Percentiles rank a stretch among this genome's conserved stretches.
Evolutionary conservation across 2,329 filamentous ascomycete genomes (phyloP).

Genomic region (Cercospora brassicicola): DNA sequence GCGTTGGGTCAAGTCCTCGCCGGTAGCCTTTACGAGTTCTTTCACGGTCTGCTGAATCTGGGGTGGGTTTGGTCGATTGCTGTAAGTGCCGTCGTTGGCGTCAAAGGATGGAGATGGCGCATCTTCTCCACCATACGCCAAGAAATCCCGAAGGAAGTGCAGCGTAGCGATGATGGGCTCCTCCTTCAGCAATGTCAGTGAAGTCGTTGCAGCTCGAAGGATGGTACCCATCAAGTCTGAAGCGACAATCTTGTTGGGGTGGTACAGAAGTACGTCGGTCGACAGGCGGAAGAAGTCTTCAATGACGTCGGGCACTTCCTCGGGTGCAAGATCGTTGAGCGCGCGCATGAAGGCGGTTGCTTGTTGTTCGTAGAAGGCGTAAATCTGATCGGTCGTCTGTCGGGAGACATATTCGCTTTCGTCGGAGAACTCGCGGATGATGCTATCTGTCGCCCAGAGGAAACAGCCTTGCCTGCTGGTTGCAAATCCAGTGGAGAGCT

Average conservation of each 20-base stretch:
- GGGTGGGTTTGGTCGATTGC: slow-evolving; percentile 59
- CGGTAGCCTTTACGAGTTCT: slow-evolving; percentile 64
- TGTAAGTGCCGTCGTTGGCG: slow-evolving; percentile 44
- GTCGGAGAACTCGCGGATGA: slow-evolving; percentile 91
- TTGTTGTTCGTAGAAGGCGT: slow-evolving; percentile 91
- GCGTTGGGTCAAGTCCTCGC: slow-evolving; percentile 78
- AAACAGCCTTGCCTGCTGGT: slow-evolving; percentile 91
- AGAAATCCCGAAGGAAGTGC: slow-evolving; percentile 87
- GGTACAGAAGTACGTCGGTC: slow-evolving; percentile 89
- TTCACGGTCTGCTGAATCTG: slow-evolving; percentile 74
- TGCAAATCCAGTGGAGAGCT: slow-evolving; percentile 81
- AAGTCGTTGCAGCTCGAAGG: slow-evolving; percentile 81
- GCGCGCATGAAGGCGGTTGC: slow-evolving; percentile 85
- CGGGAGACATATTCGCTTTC: slow-evolving; percentile 81
- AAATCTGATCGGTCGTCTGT: slow-evolving; percentile 82
- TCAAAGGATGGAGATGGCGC: slow-evolving; percentile 62
- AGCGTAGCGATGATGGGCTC: slow-evolving; percentile 88
- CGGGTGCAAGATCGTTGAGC: slow-evolving; percentile 77
- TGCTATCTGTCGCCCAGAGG: slow-evolving; percentile 95
- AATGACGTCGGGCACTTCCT: slow-evolving; percentile 80
- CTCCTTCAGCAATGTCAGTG: slow-evolving; percentile 83
- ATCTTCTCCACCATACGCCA: slow-evolving; percentile 82
- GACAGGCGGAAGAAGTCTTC: slow-evolving; percentile 95
- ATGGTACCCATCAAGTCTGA: slow-evolving; percentile 79
- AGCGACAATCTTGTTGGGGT: slow-evolving; percentile 77